Conservation (phyloP, 1,139 yeast genomes). For the Candida sojae region DNA sequence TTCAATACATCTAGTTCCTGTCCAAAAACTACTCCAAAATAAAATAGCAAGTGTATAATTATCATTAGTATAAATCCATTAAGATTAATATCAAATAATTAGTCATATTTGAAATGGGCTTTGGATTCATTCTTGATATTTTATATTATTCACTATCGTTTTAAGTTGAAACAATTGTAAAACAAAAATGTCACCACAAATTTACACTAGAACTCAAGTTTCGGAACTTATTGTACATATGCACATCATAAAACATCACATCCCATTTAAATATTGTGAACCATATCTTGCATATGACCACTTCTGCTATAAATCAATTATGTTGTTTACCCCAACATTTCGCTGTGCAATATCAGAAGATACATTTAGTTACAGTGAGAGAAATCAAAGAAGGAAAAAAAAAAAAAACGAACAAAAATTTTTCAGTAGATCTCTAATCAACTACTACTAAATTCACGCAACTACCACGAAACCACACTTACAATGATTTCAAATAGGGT, state of each 20-base stretch:
- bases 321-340: too few species aligned
- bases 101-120: background rate
- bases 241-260: too few species aligned
- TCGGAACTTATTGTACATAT: too few species aligned
- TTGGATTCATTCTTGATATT: background rate
- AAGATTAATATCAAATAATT: background rate
- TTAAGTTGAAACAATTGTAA: background rate
- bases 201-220: too few species aligned
- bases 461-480: background rate
- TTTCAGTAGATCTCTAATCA: background rate
- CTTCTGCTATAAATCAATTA: too few species aligned
- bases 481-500: slow-evolving; percentile 1
- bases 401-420: background rate
- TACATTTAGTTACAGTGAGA: too few species aligned
- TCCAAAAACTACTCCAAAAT: background rate
- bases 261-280: too few species aligned
- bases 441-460: too few species aligned
- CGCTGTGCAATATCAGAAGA: too few species aligned
- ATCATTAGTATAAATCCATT: background rate
- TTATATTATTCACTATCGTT: too few species aligned
- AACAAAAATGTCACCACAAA: too few species aligned
- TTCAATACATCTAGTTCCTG: background rate
- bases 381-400: background rate
- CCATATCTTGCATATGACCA: too few species aligned
- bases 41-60: background rate